phyloP scores from a whole-genome alignment of 2,329 filamentous ascomycete species.

The Penicillium sumatraense region DNA sequence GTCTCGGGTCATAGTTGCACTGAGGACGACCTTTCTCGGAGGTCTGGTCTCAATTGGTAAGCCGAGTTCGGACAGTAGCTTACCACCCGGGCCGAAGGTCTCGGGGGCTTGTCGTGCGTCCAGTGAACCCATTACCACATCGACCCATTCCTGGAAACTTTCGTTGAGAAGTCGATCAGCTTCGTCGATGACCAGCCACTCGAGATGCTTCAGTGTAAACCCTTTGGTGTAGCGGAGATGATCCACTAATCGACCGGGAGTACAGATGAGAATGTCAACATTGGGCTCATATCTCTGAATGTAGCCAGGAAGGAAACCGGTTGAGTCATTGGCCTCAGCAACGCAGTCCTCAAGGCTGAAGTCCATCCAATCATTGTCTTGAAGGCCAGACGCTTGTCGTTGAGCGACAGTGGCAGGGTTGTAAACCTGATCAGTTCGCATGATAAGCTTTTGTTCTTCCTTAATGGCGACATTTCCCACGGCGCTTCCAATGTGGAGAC shows the following conservation, averaged over 20 bases:
- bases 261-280: slow-evolving; percentile 88
- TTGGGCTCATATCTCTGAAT: slow-evolving; percentile 70
- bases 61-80: slow-evolving; percentile 40
- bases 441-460: slow-evolving; percentile 65
- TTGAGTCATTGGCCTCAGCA: slow-evolving; percentile 46
- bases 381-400: slow-evolving; percentile 48
- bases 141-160: slow-evolving; percentile 90
- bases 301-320: slow-evolving; percentile 61
- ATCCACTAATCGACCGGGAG: slow-evolving; percentile 88
- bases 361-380: slow-evolving; percentile 52
- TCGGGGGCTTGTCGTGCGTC: slow-evolving; percentile 59
- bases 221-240: slow-evolving; percentile 83
- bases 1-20: slow-evolving; percentile 89
- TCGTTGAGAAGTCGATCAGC: slow-evolving; percentile 90
- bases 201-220: slow-evolving; percentile 76
- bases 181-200: slow-evolving; percentile 92
- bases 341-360: slow-evolving; percentile 52
- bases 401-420: slow-evolving; percentile 64
- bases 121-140: slow-evolving; percentile 65
- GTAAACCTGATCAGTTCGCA: slow-evolving; percentile 70
- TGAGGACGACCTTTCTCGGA: slow-evolving; percentile 82
- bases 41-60: slow-evolving; percentile 43
- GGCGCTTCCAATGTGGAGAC: slow-evolving; percentile 78
- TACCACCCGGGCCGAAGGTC: slow-evolving; percentile 48
- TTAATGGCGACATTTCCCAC: slow-evolving; percentile 78